Percentiles rank a stretch among this genome's conserved stretches.
These are phyloP conservation scores for Penicillium sp. DNA, from an alignment of 2,329 filamentous ascomycete species.

Conservation along the genomic window DNA sequence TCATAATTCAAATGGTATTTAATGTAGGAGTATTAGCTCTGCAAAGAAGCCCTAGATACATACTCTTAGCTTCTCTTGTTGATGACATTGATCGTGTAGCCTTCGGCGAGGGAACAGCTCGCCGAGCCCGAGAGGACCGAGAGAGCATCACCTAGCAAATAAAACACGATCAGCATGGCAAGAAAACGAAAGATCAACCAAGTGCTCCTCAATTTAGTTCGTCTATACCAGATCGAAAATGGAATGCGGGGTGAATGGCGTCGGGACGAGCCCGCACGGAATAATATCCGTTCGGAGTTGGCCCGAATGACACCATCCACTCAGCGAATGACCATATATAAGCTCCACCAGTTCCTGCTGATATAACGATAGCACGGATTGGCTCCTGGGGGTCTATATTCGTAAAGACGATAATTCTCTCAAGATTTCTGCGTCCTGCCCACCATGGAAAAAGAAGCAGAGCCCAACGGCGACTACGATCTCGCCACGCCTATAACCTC, in stretches of 20 bases:
- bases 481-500: constrained; percentile 58
- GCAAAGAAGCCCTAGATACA: no score
- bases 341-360: neutral
- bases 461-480: constrained; percentile 59
- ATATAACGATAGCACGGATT: neutral
- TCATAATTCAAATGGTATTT: no score
- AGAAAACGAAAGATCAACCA: neutral
- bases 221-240: neutral
- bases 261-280: constrained; percentile 15
- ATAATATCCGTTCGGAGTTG: constrained; percentile 29
- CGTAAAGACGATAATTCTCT: no score
- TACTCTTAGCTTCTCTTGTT: no score
- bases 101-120: neutral
- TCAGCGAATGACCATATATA: constrained; percentile 21
- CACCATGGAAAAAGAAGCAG: constrained; percentile 4
- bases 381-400: neutral
- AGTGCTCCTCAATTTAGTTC: neutral
- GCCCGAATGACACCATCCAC: constrained; percentile 30
- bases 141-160: neutral
- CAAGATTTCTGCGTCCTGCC: no score
- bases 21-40: no score
- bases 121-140: neutral
- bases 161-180: neutral
- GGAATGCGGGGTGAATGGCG: constrained; percentile 2
- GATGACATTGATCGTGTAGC: no score